Evolutionary conservation across 2,329 filamentous ascomycete genomes (phyloP), one percentile per base, ranked within the genome.

Genomic region (Acarospora socialis): DNA sequence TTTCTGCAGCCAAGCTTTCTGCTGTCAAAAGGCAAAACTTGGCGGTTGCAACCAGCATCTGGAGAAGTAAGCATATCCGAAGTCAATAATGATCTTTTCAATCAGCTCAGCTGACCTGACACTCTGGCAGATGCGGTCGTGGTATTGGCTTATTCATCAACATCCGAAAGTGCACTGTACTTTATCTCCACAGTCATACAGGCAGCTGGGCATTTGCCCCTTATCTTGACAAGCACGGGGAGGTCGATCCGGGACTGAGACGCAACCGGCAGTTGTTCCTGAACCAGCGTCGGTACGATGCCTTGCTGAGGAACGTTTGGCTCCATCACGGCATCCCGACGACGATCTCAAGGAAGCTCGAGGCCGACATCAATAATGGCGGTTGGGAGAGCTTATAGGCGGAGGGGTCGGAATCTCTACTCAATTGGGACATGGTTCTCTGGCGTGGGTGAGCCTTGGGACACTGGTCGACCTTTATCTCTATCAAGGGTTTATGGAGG

Each of bases 371-470:
- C 26, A 98, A 98, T 51, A 94, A 83, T 46, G 90, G 90, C 1
- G 90, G 90, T 0, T 98, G 90, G 90, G 90, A 98, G 61, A 94
- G n/a, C n/a, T n/a, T n/a, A n/a, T n/a, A n/a, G n/a, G n/a, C n/a
- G n/a, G n/a, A n/a, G n/a, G n/a, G n/a, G n/a, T n/a, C n/a, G n/a
- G n/a, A n/a, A n/a, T n/a, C 62, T 20, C 44, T 66, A 42, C n/a
- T n/a, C n/a, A n/a, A n/a, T n/a, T n/a, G n/a, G n/a, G n/a, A n/a
- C n/a, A n/a, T n/a, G n/a, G n/a, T n/a, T n/a, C n/a, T n/a, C n/a
- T n/a, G n/a, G n/a, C n/a, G n/a, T n/a, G n/a, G n/a, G n/a, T n/a
- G n/a, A n/a, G n/a, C n/a, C n/a, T n/a, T n/a, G n/a, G n/a, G n/a
- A n/a, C n/a, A n/a, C n/a, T n/a, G n/a, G n/a, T n/a, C n/a, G n/a